These are phyloP conservation scores for Diospyros kaki DNA, from an alignment of 148 eudicot species.

Conservation along the genomic window DNA sequence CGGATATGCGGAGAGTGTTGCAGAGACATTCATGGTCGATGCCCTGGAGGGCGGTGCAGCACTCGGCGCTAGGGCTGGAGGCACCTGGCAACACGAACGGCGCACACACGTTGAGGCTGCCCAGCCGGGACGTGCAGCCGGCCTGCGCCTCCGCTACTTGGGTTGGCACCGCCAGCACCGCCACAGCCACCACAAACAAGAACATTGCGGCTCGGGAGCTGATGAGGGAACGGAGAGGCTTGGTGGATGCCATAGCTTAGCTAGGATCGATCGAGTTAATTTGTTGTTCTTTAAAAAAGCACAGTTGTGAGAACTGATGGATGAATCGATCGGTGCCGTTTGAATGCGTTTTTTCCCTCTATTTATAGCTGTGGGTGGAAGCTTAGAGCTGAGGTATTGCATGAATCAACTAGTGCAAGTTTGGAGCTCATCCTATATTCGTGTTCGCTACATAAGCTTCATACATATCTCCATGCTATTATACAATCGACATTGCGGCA, in stretches of 20 bases:
- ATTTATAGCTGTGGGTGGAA: slow-evolving; percentile 7
- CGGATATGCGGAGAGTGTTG: slow-evolving; percentile 60
- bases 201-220: slow-evolving; percentile 8
- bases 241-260: slow-evolving; percentile 18
- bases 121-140: slow-evolving; percentile 38
- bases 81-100: slow-evolving; percentile 66
- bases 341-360: not conserved
- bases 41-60: slow-evolving; percentile 66
- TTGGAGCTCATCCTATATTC: slow-evolving; percentile 18
- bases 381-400: slow-evolving; percentile 3
- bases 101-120: slow-evolving; percentile 53
- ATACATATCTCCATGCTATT: too few species aligned
- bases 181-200: not conserved
- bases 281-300: not conserved
- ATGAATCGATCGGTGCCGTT: not conserved
- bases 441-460: too few species aligned
- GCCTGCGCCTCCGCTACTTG: slow-evolving; percentile 12
- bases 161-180: slow-evolving; percentile 15
- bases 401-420: slow-evolving; percentile 30
- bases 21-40: slow-evolving; percentile 70
- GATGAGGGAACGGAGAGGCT: slow-evolving; percentile 13
- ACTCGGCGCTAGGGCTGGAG: slow-evolving; percentile 47
- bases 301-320: not conserved
- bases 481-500: not conserved
- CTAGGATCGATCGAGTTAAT: too few species aligned